Base-by-base conservation (phyloP, 192 early-diverging fungal genomes). In the Umbelopsis sp. region DNA sequence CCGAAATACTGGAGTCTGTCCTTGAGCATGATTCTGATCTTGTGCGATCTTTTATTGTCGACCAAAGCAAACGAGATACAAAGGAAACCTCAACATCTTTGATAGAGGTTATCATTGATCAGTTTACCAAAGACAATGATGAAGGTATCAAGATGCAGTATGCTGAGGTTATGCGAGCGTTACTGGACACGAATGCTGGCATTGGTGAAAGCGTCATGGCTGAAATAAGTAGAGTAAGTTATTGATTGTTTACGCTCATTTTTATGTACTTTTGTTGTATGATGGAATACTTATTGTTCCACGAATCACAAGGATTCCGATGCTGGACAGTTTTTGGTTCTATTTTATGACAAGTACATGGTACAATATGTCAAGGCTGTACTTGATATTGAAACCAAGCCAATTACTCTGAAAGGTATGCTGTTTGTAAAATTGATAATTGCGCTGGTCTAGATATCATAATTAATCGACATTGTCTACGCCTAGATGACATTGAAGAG, bases 1-100 rank as follows among this genome's bases (percentile, higher is more conserved):
- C 89, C 16, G 89, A 93, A 22, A 88, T 96, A 45, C 79, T 96
- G 51, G 73, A 86, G 24, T 80, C 87, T 4, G 81, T 96, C 4
- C 76, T 95, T 56, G 94, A 96, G 36, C 89, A 93, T 67, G 92
- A 98, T 69, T 85, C 93, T 10, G 80, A 86, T 32, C 76, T 93
- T 21, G 88, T 98, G 7, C 80, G 96, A 47, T 82, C 86, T 0
- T 85, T 91, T 68, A 87, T 88, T 41, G 51, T 92, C 17, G 89
- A 82, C 10, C 91, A 93, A 79, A 77, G 85, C 5, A 82, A 80
- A 50, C 80, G 87, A 52, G 72, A 72, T 9, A 1, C 62, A 54
- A 65, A 78, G 5, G 70, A 74, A 25, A 70, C 76, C 21, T 53
- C 70, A 3, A 34, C 85, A 84, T 62, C 83, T 85, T n/a, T 76